Percentiles rank a stretch among this genome's conserved stretches.
Conservation (phyloP, 257 asterid genomes). For the Nicotiana knightiana region DNA sequence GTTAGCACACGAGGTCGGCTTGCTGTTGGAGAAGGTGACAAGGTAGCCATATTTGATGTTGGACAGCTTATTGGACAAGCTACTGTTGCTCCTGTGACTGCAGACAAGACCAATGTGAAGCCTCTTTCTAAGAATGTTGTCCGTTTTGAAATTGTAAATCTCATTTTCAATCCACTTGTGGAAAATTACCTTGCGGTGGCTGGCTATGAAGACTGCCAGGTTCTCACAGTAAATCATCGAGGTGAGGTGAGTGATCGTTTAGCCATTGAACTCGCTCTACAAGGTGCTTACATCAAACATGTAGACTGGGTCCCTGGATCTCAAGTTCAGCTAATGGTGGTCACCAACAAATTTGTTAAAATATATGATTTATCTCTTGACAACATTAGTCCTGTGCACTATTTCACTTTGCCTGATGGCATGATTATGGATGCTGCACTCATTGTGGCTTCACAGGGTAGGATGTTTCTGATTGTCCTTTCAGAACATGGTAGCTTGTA, state of each 20-base stretch:
- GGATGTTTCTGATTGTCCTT: constrained; percentile 67
- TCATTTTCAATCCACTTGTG: constrained; percentile 71
- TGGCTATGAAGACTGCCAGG: constrained; percentile 99
- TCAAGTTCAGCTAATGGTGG: constrained; percentile 97
- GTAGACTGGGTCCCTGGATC: constrained; percentile 98
- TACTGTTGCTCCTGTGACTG: constrained; percentile 86
- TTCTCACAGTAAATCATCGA: constrained; percentile 87
- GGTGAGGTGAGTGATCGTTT: constrained; percentile 97
- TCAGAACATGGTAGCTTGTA: constrained; percentile 79
- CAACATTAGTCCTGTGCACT: constrained; percentile 92
- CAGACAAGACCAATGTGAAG: constrained; percentile 98
- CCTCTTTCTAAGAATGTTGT: constrained; percentile 92
- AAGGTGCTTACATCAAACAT: constrained; percentile 90
- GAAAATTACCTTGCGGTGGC: constrained; percentile 95
- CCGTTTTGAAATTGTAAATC: constrained; percentile 94
- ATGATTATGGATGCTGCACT: constrained; percentile 75
- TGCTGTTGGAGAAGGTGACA: constrained; percentile 99
- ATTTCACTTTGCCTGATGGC: constrained; percentile 73
- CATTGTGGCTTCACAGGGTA: constrained; percentile 71
- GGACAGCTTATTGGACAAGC: constrained; percentile 99
- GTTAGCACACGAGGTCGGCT: constrained; percentile 87
- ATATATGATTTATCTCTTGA: constrained; percentile 94
- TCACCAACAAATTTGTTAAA: constrained; percentile 85
- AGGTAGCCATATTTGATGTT: constrained; percentile 94
- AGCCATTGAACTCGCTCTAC: constrained; percentile 94